Base-by-base conservation (phyloP, 2,329 filamentous ascomycete genomes). In the Mollisiaceae sp. region DNA sequence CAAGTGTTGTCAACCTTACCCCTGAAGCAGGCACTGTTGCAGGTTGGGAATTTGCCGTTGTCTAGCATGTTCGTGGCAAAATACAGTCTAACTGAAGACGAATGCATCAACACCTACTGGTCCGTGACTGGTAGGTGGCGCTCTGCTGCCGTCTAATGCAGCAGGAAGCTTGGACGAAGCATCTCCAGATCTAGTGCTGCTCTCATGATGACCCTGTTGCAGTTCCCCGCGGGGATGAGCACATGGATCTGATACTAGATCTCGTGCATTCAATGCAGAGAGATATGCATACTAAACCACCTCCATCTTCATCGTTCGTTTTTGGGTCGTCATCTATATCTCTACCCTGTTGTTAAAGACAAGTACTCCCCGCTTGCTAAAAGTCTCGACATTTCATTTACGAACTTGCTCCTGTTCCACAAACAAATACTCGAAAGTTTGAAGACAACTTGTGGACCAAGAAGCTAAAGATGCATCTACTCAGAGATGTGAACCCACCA, bases 261-360 rank as follows among this genome's bases (percentile, higher is more conserved):
- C 65, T 66, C 63, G 65, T 62, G 63, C 65, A 56, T 63, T 43
- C 60, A 64, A 59, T 65, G 58, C 63, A 52, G 54, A 45, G 60
- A 54, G 43, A 60, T 56, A 54, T 59, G 55, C 61, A 56, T 69
- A 58, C 18, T 18, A 1, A 35, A 12, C 45, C 45, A 14, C 50
- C 32, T 54, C 50, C 32, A 54, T 56, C 59, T 60, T 39, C 27
- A 64, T 66, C 43, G 60, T 50, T 63, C 43, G 47, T 60, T 24
- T 69, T 55, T 55, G 45, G 54, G 47, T 60, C 59, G 67, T 62
- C 60, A 50, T 50, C 63, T 67, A 65, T 61, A 64, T 50, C 39
- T 64, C 55, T 39, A 57, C 60, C 43, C 47, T 63, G 65, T 47
- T 64, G 60, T 63, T 59, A 56, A 62, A 66, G 35, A 24, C 43